A percentile compares a stretch with the other conserved stretches of the same genome.
Conservation (phyloP, 805 yeast species). For the Candida coleopterorum region DNA sequence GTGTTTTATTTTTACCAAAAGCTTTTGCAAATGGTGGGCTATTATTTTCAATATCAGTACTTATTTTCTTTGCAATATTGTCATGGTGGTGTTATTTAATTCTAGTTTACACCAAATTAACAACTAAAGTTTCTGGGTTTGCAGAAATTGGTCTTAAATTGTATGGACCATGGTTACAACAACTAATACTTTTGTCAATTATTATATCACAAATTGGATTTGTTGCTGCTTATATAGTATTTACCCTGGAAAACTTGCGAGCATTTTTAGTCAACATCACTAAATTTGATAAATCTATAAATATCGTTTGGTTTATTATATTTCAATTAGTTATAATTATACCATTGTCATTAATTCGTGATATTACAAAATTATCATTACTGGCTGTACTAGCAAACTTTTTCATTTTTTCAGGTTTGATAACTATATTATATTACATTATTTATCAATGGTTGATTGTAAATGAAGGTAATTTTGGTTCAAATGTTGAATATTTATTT, state of each 20-base stretch:
- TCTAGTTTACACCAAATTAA: constrained; percentile 52
- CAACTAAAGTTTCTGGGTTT: constrained; percentile 66
- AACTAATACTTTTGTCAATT: constrained; percentile 57
- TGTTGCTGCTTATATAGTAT: constrained; percentile 75
- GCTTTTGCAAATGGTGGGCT: constrained; percentile 75
- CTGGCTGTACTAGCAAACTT: constrained; percentile 70
- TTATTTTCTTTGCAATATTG: constrained; percentile 59
- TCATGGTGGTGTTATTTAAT: constrained; percentile 78
- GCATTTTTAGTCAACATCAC: constrained; percentile 57
- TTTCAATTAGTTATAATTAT: constrained; percentile 55
- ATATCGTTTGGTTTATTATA: constrained; percentile 41
- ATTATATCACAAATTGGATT: constrained; percentile 74
- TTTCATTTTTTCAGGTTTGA: constrained; percentile 61
- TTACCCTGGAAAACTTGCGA: constrained; percentile 65
- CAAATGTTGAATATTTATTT: constrained; percentile 46
- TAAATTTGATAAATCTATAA: constrained; percentile 34
- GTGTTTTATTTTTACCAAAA: constrained; percentile 64
- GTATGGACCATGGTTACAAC: constrained; percentile 64
- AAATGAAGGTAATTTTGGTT: constrained; percentile 32
- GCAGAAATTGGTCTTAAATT: constrained; percentile 67
- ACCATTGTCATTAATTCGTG: constrained; percentile 70
- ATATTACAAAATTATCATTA: constrained; percentile 68
- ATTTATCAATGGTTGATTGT: constrained; percentile 37
- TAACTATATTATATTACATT: constrained; percentile 58
- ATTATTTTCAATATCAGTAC: constrained; percentile 47